phyloP scores from a whole-genome alignment of 2,329 filamentous ascomycete species.

The Colletotrichum destructivum region DNA sequence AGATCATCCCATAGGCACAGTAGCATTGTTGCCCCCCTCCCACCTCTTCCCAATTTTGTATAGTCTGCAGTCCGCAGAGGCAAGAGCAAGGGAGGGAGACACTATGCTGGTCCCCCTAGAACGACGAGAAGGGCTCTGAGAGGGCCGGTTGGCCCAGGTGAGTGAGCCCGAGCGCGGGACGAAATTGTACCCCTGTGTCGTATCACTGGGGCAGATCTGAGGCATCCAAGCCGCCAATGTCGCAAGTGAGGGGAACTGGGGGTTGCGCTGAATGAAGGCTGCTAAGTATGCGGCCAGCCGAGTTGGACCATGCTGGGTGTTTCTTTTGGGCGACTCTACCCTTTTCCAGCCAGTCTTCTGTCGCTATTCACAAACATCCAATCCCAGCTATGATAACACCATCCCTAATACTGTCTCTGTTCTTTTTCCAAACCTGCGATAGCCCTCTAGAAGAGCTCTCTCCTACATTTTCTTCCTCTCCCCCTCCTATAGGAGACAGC shows the following conservation, averaged over 20 bases:
- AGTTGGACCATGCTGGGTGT: background rate
- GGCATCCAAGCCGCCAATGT: conserved; percentile 41
- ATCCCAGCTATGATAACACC: no score
- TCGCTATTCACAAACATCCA: no score
- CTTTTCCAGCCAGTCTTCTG: no score
- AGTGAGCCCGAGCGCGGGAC: conserved; percentile 21
- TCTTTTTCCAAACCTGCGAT: no score
- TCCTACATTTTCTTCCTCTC: no score
- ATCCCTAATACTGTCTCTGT: no score
- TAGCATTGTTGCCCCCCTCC: conserved; percentile 13
- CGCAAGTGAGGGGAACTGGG: conserved; percentile 21
- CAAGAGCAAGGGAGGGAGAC: background rate
- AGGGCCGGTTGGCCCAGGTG: conserved; percentile 6
- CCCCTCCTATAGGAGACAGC: no score
- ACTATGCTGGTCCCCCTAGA: no score
- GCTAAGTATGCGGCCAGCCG: background rate
- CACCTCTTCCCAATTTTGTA: background rate
- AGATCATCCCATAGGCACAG: conserved; percentile 27
- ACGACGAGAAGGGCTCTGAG: background rate
- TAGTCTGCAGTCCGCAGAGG: conserved; percentile 9
- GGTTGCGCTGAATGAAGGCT: background rate
- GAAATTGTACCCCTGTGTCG: conserved; percentile 26
- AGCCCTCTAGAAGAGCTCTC: no score
- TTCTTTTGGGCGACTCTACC: conserved; percentile 12
- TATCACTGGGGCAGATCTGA: conserved; percentile 40